A percentile compares a stretch with the other conserved stretches of the same genome.
phyloP scores from a whole-genome alignment of 2,329 filamentous ascomycete species.

The Ophiostoma piceae region DNA sequence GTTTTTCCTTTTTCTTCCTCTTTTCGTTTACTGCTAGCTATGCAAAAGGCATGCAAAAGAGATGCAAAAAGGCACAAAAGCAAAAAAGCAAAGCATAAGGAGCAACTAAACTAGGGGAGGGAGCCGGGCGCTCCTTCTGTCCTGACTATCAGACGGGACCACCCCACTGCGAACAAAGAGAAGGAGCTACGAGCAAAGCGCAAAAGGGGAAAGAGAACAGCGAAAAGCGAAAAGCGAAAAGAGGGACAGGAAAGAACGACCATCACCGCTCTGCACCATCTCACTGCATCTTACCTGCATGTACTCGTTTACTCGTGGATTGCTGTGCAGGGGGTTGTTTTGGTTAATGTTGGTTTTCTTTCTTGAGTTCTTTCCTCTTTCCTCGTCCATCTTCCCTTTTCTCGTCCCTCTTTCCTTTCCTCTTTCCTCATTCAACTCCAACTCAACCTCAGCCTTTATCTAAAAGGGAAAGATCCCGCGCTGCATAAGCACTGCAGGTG shows the following conservation, averaged over 20 bases:
- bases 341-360: not conserved
- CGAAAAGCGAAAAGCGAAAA: not conserved
- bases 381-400: not conserved
- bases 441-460: not conserved
- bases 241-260: not conserved
- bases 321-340: not conserved
- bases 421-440: not conserved
- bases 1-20: not conserved
- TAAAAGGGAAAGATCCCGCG: slow-evolving; percentile 22
- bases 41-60: no score
- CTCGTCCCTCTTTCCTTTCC: not conserved
- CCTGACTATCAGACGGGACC: not conserved
- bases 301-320: not conserved
- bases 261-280: not conserved
- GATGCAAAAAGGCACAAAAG: no score
- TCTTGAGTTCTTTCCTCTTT: not conserved
- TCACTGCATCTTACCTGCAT: slow-evolving; percentile 2
- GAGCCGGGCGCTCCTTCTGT: not conserved
- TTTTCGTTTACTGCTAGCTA: no score
- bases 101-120: slow-evolving; percentile 1
- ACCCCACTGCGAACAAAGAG: slow-evolving; percentile 6
- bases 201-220: slow-evolving; percentile 1
- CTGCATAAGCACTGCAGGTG: slow-evolving; percentile 1
- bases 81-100: no score
- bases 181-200: not conserved